These are phyloP conservation scores for Alternaria infectoria DNA, from an alignment of 2,329 filamentous ascomycete genomes.

Conservation along the genomic window DNA sequence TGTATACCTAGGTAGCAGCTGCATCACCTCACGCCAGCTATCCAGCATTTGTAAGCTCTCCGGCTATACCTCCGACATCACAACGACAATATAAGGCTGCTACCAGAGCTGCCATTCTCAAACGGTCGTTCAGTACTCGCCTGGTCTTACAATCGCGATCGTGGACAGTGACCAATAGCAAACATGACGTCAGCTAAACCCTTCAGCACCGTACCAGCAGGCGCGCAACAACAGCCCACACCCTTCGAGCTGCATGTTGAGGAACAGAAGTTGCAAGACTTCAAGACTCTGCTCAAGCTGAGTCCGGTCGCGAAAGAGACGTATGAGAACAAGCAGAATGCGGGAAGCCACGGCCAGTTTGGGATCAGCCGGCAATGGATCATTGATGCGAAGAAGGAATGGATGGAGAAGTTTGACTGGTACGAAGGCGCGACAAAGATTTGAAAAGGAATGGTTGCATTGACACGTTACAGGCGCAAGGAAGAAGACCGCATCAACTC, in stretches of 20 bases:
- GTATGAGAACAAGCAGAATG: conserved; percentile 36
- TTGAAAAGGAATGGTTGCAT: background rate
- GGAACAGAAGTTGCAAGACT: conserved; percentile 37
- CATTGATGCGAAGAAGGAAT: conserved; percentile 34
- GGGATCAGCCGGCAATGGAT: conserved; percentile 43
- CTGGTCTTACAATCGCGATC: background rate
- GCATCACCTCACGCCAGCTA: background rate
- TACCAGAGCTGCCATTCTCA: background rate
- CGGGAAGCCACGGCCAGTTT: conserved; percentile 36
- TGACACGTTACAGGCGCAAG: conserved; percentile 36
- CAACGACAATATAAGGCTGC: background rate
- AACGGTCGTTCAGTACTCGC: no score
- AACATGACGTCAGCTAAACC: conserved; percentile 25
- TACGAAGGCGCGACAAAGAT: conserved; percentile 1
- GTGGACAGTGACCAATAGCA: background rate
- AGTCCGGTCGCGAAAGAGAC: conserved; percentile 40
- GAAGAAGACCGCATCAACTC: conserved; percentile 55
- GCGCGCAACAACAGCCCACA: conserved; percentile 21
- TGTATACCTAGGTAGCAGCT: background rate
- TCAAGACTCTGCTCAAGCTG: conserved; percentile 37
- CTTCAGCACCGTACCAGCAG: conserved; percentile 21
- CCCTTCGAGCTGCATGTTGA: conserved; percentile 35
- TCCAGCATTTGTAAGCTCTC: conserved; percentile 7
- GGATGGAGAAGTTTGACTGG: conserved; percentile 46
- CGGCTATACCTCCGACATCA: background rate